Evolutionary conservation across 164 flowering plant species (phyloP).

Genomic region (Umbellularia californica): DNA sequence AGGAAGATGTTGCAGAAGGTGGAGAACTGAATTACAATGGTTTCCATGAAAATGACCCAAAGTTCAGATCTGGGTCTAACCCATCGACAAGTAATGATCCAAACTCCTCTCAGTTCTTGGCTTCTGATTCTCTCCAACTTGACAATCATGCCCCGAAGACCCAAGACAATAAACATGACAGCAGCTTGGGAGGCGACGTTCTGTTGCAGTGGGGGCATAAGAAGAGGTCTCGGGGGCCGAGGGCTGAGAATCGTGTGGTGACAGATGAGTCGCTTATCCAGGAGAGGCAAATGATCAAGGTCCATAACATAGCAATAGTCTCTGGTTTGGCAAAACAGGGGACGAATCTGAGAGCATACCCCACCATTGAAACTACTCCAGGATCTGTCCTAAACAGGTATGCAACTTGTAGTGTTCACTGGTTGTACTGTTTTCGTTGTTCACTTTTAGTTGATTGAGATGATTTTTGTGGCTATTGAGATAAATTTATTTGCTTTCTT

Average conservation of each 20-base stretch:
- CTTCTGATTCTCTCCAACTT: slow-evolving; percentile 10
- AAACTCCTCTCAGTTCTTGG: slow-evolving; percentile 4
- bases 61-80: slow-evolving; percentile 14
- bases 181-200: slow-evolving; percentile 15
- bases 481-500: not conserved
- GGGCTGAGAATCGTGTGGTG: slow-evolving; percentile 20
- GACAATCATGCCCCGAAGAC: slow-evolving; percentile 7
- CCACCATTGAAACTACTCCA: slow-evolving; percentile 15
- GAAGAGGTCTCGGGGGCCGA: slow-evolving; percentile 34
- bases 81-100: slow-evolving; percentile 20
- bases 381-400: slow-evolving; percentile 18
- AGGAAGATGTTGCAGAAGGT: slow-evolving; percentile 22
- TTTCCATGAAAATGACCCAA: slow-evolving; percentile 15
- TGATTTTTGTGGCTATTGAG: not conserved
- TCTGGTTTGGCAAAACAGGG: slow-evolving; percentile 9
- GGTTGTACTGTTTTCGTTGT: not conserved
- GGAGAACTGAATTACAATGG: slow-evolving; percentile 9
- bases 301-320: slow-evolving; percentile 15
- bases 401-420: not conserved
- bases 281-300: slow-evolving; percentile 23
- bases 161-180: slow-evolving; percentile 10
- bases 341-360: slow-evolving; percentile 7
- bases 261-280: slow-evolving; percentile 21
- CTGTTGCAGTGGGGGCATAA: slow-evolving; percentile 42
- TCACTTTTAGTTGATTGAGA: not conserved